Evolutionary conservation across 1,284 basidiomycete species (phyloP).

Genomic region (Ustilago loliicola): DNA sequence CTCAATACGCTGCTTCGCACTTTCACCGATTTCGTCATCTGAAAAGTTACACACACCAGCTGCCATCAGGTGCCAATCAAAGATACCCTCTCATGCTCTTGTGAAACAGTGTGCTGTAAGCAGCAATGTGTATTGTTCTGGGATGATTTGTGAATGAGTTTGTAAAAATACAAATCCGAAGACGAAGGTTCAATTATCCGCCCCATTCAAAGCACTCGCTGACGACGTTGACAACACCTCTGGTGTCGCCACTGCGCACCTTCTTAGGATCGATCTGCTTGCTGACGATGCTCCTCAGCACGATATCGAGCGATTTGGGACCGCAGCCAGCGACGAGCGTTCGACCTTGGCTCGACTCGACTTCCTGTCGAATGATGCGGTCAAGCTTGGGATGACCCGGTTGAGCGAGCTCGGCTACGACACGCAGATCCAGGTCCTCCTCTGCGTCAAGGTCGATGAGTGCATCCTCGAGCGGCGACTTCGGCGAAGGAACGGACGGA

Average conservation of each 20-base stretch:
- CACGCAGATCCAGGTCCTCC: slow-evolving; percentile 79
- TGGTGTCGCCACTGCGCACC: slow-evolving; percentile 76
- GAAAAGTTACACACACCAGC: neutral
- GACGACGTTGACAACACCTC: slow-evolving; percentile 72
- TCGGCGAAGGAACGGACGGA: slow-evolving; percentile 13
- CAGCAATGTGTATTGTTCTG: neutral
- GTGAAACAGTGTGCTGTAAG: neutral
- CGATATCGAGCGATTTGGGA: slow-evolving; percentile 79
- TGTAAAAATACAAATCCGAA: slow-evolving; percentile 2
- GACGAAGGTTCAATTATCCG: slow-evolving; percentile 13
- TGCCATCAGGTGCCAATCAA: neutral
- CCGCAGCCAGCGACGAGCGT: slow-evolving; percentile 84
- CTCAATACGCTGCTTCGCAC: slow-evolving; percentile 89
- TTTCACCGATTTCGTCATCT: slow-evolving; percentile 72
- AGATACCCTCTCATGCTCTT: neutral
- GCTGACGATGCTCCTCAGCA: slow-evolving; percentile 79
- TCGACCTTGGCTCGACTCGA: slow-evolving; percentile 75
- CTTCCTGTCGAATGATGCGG: slow-evolving; percentile 78
- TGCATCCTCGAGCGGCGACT: slow-evolving; percentile 45
- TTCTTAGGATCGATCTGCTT: slow-evolving; percentile 76
- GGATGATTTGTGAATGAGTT: neutral
- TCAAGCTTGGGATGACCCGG: slow-evolving; percentile 82
- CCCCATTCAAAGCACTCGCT: slow-evolving; percentile 66
- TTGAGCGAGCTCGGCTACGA: slow-evolving; percentile 79
- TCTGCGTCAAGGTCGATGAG: slow-evolving; percentile 75